These are phyloP conservation scores for Phytopythium litorale DNA, from an alignment of 352 stramenopile species.

Conservation along the genomic window DNA sequence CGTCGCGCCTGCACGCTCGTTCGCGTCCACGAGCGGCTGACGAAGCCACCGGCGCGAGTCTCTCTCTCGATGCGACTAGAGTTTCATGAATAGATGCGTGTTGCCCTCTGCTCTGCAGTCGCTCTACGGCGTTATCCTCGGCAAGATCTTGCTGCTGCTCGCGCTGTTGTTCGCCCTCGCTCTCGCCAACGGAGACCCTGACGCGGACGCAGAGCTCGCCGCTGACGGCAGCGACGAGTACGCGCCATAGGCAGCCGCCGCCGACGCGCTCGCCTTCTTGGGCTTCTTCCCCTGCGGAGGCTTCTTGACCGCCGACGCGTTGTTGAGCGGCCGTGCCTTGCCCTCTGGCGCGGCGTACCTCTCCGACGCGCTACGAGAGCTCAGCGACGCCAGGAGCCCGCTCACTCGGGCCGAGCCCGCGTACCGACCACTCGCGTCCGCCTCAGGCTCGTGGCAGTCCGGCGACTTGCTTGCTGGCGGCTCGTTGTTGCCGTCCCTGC, in stretches of 20 bases:
- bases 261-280: slow-evolving; percentile 8
- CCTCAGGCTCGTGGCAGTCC: background rate
- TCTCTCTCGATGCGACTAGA: background rate
- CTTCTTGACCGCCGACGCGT: slow-evolving; percentile 5
- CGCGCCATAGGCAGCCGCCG: slow-evolving; percentile 2
- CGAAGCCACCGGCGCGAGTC: too few species aligned
- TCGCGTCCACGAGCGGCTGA: background rate
- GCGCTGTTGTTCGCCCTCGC: slow-evolving; percentile 1
- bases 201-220: slow-evolving; percentile 22
- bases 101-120: background rate
- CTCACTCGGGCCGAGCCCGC: background rate
- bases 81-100: background rate
- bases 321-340: slow-evolving; percentile 14
- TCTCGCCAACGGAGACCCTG: slow-evolving; percentile 22
- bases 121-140: background rate
- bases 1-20: background rate
- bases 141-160: slow-evolving; percentile 6
- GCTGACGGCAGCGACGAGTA: slow-evolving; percentile 8
- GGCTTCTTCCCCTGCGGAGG: slow-evolving; percentile 23
- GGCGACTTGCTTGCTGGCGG: background rate
- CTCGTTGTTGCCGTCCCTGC: slow-evolving; percentile 10
- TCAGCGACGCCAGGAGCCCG: slow-evolving; percentile 20
- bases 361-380: slow-evolving; percentile 22
- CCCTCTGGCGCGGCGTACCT: slow-evolving; percentile 13
- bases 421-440: background rate